Conservation (phyloP, 2,329 filamentous ascomycete species). For the Podosphaera fusca region DNA sequence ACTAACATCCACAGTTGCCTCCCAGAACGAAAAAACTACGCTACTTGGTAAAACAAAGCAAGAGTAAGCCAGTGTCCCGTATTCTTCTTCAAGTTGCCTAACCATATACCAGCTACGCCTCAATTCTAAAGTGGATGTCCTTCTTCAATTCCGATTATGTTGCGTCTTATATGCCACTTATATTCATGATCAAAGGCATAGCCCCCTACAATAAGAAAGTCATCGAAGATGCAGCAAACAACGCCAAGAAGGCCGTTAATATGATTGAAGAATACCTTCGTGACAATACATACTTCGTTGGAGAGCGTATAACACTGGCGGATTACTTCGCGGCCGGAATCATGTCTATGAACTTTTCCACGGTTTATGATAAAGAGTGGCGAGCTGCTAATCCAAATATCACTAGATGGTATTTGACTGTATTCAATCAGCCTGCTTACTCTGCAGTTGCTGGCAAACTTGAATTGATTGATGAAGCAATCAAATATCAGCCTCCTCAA, state of each 20-base stretch:
- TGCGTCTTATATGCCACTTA: slow-evolving; percentile 52
- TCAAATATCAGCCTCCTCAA: slow-evolving; percentile 44
- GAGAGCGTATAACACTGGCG: slow-evolving; percentile 90
- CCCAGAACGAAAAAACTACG: slow-evolving; percentile 99
- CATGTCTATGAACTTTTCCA: slow-evolving; percentile 73
- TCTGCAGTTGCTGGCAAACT: slow-evolving; percentile 53
- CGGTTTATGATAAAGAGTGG: slow-evolving; percentile 82
- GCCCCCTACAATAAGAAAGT: slow-evolving; percentile 94
- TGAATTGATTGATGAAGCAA: slow-evolving; percentile 59
- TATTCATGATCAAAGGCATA: slow-evolving; percentile 29
- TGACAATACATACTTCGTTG: slow-evolving; percentile 89
- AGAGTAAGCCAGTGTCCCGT: slow-evolving; percentile 33
- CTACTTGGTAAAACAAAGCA: slow-evolving; percentile 99
- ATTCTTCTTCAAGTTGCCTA: slow-evolving; percentile 1
- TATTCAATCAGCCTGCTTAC: slow-evolving; percentile 84
- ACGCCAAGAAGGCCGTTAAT: slow-evolving; percentile 39
- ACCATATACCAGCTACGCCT: slow-evolving; percentile 43
- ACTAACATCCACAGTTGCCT: slow-evolving; percentile 47
- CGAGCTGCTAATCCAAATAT: slow-evolving; percentile 63
- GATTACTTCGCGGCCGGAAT: slow-evolving; percentile 69
- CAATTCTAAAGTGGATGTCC: slow-evolving; percentile 96
- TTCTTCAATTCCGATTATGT: slow-evolving; percentile 83
- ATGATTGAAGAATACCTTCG: slow-evolving; percentile 72
- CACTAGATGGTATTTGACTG: slow-evolving; percentile 83
- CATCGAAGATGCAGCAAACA: slow-evolving; percentile 59